These are phyloP conservation scores for Nicotiana attenuata DNA, from an alignment of 257 asterid genomes.

Conservation along the genomic window DNA sequence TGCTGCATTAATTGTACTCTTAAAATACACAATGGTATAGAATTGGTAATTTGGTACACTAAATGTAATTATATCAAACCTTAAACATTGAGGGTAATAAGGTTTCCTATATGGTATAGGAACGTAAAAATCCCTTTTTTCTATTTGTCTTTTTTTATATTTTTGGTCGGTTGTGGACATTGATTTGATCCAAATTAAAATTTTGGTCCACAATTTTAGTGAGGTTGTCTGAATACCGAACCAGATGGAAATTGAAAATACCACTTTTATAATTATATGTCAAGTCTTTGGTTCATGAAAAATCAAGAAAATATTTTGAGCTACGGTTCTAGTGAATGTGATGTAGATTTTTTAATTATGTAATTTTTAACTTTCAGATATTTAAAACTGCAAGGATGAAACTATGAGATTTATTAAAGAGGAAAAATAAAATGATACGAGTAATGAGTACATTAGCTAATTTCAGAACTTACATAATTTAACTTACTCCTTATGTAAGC, in stretches of 20 bases:
- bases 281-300: not conserved
- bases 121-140: too few relatives aligned
- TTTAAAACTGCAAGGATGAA: not conserved
- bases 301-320: not conserved
- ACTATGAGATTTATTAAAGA: too few relatives aligned
- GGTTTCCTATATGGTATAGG: too few relatives aligned
- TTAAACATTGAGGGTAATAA: too few relatives aligned
- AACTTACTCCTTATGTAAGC: too few relatives aligned
- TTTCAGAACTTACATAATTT: not conserved
- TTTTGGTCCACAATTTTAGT: not conserved
- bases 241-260: not conserved
- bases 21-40: too few relatives aligned
- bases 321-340: not conserved
- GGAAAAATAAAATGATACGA: not conserved
- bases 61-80: too few relatives aligned
- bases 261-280: not conserved
- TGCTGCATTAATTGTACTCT: too few relatives aligned
- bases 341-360: not conserved
- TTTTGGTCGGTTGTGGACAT: not conserved
- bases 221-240: not conserved
- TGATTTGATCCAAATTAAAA: not conserved
- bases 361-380: too few relatives aligned
- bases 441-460: not conserved
- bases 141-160: not conserved
- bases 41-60: too few relatives aligned